Base-by-base conservation (phyloP, 164 flowering plant species). In the Chimonanthus salicifolius region DNA sequence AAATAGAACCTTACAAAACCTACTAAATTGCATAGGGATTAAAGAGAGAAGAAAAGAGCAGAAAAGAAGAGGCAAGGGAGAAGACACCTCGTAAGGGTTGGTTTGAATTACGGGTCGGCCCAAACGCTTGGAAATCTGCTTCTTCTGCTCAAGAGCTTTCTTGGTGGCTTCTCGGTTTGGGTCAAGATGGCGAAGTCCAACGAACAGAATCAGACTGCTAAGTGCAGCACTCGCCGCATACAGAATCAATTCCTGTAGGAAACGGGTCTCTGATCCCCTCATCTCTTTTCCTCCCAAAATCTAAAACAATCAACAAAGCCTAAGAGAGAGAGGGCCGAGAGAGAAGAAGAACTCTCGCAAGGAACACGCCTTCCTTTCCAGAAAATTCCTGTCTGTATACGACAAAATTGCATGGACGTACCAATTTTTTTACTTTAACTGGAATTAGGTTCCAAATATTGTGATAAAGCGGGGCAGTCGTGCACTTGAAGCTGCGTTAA, bases 141-240 rank as follows among this genome's bases (percentile, higher is more conserved):
- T 93, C 89, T 90, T 95, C 47, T 87, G 90, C 62, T 93, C 88
- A 1, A 85, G 78, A 4, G 97, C 99, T 72, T 90, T 93, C 80
- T 96, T 88, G 70, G 88, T 75, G 5, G 99, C 86, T 10, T 83
- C 98, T 0, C 97, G 94, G 79, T 96, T 89, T 3, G 98, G 99
- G 86, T 96, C 99, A 47, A 96, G 87, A 18, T 87, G 92, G 6
- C 89, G 84, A 47, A 92, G 88, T 15, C 97, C 98, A 1, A 78
- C 92, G 74, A 88, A 88, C 71, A 92, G 69, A 1, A 96, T 95
- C 79, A 92, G 71, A 66, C 88, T 88, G 63, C 99, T 94, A 13
- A 94, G 71, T 7, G 98, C 97, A 0, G 99, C 98, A 76, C 98
- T 91, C 6, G 95, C 97, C 1, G 97, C 98, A 80, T 88, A 89